These are phyloP conservation scores for Dillenia turbinata DNA, from an alignment of 164 flowering plant species.

Conservation along the genomic window DNA sequence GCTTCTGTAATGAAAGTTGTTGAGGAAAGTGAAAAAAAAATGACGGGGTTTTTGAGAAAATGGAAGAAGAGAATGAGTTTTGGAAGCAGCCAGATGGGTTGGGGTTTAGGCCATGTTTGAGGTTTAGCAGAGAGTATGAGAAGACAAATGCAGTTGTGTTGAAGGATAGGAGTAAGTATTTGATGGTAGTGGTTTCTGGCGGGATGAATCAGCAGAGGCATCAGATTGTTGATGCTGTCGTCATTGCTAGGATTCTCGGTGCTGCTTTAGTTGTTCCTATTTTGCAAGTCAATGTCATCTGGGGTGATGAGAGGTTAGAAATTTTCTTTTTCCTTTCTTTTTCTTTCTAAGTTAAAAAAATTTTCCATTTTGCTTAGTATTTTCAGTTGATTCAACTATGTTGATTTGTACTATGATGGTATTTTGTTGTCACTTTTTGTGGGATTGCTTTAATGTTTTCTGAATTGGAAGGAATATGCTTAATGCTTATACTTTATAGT, in stretches of 20 bases:
- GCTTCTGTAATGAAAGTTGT: constrained; percentile 1
- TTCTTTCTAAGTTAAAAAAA: background rate
- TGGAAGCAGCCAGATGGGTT: constrained; percentile 90
- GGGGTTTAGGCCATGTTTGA: constrained; percentile 76
- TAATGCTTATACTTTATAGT: too few species aligned
- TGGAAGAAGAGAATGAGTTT: constrained; percentile 35
- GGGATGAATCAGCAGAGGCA: constrained; percentile 98
- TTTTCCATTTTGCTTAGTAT: too few species aligned
- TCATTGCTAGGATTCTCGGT: constrained; percentile 91
- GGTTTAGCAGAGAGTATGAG: constrained; percentile 51
- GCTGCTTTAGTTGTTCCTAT: constrained; percentile 91
- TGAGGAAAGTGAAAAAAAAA: background rate
- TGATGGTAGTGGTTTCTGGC: constrained; percentile 92
- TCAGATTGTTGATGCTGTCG: constrained; percentile 97
- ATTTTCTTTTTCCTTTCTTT: background rate
- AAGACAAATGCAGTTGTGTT: constrained; percentile 31
- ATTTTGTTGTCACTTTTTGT: background rate
- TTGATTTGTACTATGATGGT: background rate
- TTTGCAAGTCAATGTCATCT: constrained; percentile 88
- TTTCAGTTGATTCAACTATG: background rate
- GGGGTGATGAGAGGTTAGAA: constrained; percentile 94
- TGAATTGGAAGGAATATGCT: too few species aligned
- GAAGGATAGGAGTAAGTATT: constrained; percentile 55
- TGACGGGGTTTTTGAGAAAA: constrained; percentile 4
- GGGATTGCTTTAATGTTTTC: too few species aligned